Evolutionary conservation across 176 grass and related monocot species (phyloP), one percentile per base, ranked within the genome.

Genomic region (Eragrostis nindensis): DNA sequence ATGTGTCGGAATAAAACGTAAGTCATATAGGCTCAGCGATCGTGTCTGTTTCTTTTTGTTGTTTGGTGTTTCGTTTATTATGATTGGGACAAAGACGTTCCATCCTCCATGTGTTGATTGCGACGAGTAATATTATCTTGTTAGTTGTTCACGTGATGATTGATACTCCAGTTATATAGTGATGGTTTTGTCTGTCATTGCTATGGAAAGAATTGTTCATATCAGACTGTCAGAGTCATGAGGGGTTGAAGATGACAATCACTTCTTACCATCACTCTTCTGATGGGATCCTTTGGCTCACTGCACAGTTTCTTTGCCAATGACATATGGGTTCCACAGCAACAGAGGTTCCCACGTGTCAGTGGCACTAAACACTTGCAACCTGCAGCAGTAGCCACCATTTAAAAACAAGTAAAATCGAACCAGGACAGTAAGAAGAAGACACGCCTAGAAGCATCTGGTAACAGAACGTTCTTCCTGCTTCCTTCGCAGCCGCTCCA

Each of bases 391-490:
- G 32, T 36, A 36, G n/a, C 32, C 32, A 4, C 32, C 32, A 36
- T 36, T 36, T 36, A n/a, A n/a, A n/a, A n/a, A 36, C 32, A 36
- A 13, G 10, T 13, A 4, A 6, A 73, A 30, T 6, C 11, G 16
- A n/a, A 42, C 5, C 8, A 5, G 11, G 9, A 18, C 11, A 32
- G 27, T 22, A 41, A 42, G 30, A 38, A 30, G 17, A 10, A 19
- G 41, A 38, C 11, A 22, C 21, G 54, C 13, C 80, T 74, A 66
- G 80, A 74, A 66, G 70, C 43, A 19, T 82, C 80, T 22, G 12
- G 55, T 12, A 57, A 25, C 8, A 40, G 18, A 43, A 59, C 40
- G 11, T 36, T 62, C 55, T 11, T 64, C 26, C 24, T 77, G 16
- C 44, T 27, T 5, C 42, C 36, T 2, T n/a, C 6, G 30, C n/a